Evolutionary conservation across 495 filamentous ascomycete species (phyloP), one percentile per base, ranked within the genome.

Genomic region (Aspergillus funiculosus): DNA sequence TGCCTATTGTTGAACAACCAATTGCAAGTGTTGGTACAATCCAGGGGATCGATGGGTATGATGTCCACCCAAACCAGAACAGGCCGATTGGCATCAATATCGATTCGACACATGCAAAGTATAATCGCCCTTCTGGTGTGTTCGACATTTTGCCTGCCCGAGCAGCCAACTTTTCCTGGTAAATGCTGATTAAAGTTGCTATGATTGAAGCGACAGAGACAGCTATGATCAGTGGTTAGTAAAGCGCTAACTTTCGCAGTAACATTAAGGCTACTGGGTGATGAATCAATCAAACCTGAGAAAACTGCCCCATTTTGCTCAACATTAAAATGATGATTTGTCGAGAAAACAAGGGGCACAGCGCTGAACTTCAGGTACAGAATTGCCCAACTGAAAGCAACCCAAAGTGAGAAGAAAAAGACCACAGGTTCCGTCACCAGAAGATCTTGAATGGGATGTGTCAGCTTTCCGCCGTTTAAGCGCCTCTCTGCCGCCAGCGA

Each of bases 361-460:
- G 80, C 82, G 25, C 77, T 74, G 53, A 94, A 89, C 19, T 83
- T 85, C 15, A 97, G 71, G 63, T 95, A 96, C 1, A 97, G 74
- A 0, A 94, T 77, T 1, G 83, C 89, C 91, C 90, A 97, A 35
- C 80, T 82, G 62, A 96, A 95, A 5, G 87, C 72, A 4, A 86
- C 80, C 91, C 91, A 96, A 7, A 94, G 69, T 15, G 85, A 90
- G 63, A 95, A 97, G 69, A 85, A 95, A 67, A 95, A 95, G 13
- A 96, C 89, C 10, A 95, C 87, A 0, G 90, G 87, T 55, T 96
- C 91, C 4, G 88, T 95, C 54, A 87, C 67, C 15, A 97, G 82
- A 17, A 97, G 73, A 48, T 87, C 69, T 75, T 34, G 6, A 26
- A 19, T 26, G 34, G 39, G 51, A 51, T 39, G 31, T 38, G n/a